Evolutionary conservation across 78 protist genomes (phyloP).

Genomic region (Cavenderia fasciculata): DNA sequence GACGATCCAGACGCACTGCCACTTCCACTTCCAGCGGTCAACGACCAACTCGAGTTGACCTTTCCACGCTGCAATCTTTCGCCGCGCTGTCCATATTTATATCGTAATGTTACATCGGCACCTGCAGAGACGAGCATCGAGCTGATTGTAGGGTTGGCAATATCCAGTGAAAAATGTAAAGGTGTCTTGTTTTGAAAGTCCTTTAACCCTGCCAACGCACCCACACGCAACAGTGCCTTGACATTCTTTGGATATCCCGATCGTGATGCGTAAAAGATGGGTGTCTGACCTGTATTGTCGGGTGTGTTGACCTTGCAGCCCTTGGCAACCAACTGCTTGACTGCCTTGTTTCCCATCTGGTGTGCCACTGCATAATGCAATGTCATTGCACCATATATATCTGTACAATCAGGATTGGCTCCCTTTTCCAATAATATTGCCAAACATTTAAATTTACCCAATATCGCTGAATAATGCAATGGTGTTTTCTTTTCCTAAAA

Average conservation of each 20-base stretch:
- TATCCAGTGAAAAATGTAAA: constrained; percentile 66
- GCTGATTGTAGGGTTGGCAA: constrained; percentile 61
- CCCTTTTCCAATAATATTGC: constrained; percentile 49
- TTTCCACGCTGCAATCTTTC: constrained; percentile 7
- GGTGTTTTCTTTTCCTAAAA: constrained; percentile 73
- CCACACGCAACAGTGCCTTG: constrained; percentile 27
- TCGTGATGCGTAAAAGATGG: constrained; percentile 57
- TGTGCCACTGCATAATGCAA: constrained; percentile 49
- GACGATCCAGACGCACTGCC: too few relatives aligned
- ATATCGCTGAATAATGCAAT: constrained; percentile 44
- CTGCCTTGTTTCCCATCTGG: constrained; percentile 41
- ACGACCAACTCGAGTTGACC: neutral
- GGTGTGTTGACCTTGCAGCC: constrained; percentile 52
- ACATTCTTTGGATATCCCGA: constrained; percentile 68
- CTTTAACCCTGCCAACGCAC: constrained; percentile 41
- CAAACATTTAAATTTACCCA: constrained; percentile 59
- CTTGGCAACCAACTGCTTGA: constrained; percentile 21
- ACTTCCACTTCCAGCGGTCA: neutral
- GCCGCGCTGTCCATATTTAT: constrained; percentile 61
- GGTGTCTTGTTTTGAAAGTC: constrained; percentile 67
- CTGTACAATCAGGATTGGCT: constrained; percentile 43
- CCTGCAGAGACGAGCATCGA: constrained; percentile 64
- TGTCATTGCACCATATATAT: constrained; percentile 60
- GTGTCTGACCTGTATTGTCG: constrained; percentile 70
- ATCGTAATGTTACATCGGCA: constrained; percentile 67